phyloP scores from a whole-genome alignment of 208 protist species.

The Leishmania lainsoni region DNA sequence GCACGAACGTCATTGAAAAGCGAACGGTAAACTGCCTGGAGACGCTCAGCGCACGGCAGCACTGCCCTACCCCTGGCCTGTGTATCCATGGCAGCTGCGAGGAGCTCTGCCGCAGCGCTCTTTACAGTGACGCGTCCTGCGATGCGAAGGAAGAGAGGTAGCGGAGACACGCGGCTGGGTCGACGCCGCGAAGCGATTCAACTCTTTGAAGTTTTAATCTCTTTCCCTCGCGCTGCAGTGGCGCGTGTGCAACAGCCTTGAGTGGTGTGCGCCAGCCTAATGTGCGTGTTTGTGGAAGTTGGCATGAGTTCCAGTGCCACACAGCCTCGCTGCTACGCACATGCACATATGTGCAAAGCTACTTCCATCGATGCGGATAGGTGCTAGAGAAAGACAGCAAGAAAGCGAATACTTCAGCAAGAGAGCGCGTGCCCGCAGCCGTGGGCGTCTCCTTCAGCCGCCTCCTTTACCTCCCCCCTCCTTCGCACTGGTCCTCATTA shows the following conservation, averaged over 20 bases:
- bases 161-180: not conserved
- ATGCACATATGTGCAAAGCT: not conserved
- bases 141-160: too few species aligned
- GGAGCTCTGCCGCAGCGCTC: conserved; percentile 11
- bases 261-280: not conserved
- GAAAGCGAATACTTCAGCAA: not conserved
- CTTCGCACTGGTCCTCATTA: not conserved
- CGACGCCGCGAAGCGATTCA: not conserved
- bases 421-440: not conserved
- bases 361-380: not conserved
- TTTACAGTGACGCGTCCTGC: not conserved
- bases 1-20: not conserved
- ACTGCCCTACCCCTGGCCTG: conserved; percentile 6
- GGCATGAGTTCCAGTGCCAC: not conserved
- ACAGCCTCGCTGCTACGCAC: not conserved
- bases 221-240: not conserved
- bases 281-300: not conserved
- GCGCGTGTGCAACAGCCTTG: not conserved
- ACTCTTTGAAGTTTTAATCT: not conserved
- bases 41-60: conserved; percentile 15
- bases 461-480: not conserved
- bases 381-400: not conserved
- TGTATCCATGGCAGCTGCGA: conserved; percentile 26
- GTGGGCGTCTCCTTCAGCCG: not conserved
- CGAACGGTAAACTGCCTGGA: not conserved